Evolutionary conservation across 1,284 basidiomycete genomes (phyloP).

Genomic region (Boletus smithii): DNA sequence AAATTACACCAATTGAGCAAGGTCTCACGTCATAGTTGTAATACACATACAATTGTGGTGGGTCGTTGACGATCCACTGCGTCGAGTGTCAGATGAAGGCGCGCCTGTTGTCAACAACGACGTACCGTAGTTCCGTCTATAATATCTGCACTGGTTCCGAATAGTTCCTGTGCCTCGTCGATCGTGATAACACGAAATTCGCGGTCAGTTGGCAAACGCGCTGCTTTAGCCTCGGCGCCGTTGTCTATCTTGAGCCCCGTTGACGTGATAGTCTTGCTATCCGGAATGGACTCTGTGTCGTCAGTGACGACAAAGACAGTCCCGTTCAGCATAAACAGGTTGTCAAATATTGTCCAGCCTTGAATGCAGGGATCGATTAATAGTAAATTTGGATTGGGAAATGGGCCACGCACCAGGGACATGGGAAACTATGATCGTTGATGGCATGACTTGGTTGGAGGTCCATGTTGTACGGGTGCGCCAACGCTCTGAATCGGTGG

Average conservation of each 20-base stretch:
- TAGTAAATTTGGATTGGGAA: background rate
- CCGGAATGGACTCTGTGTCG: slow-evolving; percentile 51
- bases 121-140: slow-evolving; percentile 66
- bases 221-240: slow-evolving; percentile 42
- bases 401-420: slow-evolving; percentile 47
- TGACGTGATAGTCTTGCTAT: slow-evolving; percentile 55
- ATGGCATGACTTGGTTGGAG: slow-evolving; percentile 40
- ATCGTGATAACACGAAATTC: slow-evolving; percentile 76
- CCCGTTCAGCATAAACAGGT: slow-evolving; percentile 72
- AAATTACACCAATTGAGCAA: slow-evolving; percentile 3
- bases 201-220: slow-evolving; percentile 65
- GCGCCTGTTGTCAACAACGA: background rate
- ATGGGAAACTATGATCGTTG: slow-evolving; percentile 58
- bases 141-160: slow-evolving; percentile 59
- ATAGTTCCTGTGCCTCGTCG: slow-evolving; percentile 62
- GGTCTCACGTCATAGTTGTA: background rate
- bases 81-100: slow-evolving; percentile 1
- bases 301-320: slow-evolving; percentile 72
- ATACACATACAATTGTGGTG: slow-evolving; percentile 70
- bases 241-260: slow-evolving; percentile 48
- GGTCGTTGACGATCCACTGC: slow-evolving; percentile 78
- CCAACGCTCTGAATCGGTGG: slow-evolving; percentile 22
- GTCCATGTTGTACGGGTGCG: slow-evolving; percentile 42
- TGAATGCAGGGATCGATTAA: background rate
- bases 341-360: slow-evolving; percentile 87